These are phyloP conservation scores for Dendrostoma leiphaemia DNA, from an alignment of 2,329 filamentous ascomycete species.

Conservation along the genomic window DNA sequence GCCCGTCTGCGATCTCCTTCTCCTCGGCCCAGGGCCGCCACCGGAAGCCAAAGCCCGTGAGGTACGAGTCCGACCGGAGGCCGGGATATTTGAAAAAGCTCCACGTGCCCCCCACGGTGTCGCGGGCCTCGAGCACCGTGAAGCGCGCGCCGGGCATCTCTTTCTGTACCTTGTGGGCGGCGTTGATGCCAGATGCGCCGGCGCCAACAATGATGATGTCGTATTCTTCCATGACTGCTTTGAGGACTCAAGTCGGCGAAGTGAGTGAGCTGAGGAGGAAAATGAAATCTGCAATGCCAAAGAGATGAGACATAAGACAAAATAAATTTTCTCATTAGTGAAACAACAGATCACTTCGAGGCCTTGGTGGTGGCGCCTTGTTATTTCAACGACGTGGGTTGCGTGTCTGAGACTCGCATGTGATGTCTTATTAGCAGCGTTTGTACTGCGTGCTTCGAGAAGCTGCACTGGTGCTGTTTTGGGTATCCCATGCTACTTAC, in stretches of 20 bases:
- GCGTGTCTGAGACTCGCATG: too few species aligned
- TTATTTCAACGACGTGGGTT: not conserved
- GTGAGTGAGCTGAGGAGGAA: too few species aligned
- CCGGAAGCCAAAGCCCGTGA: slow-evolving; percentile 62
- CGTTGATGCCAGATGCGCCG: slow-evolving; percentile 72
- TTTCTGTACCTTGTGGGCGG: slow-evolving; percentile 64
- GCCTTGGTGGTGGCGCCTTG: too few species aligned
- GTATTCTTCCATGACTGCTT: slow-evolving; percentile 12
- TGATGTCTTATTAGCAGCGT: too few species aligned
- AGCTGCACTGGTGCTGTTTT: too few species aligned
- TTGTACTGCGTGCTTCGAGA: too few species aligned
- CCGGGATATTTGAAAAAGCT: slow-evolving; percentile 75
- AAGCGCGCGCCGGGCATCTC: slow-evolving; percentile 56
- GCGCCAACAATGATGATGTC: slow-evolving; percentile 69
- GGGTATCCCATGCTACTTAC: too few species aligned
- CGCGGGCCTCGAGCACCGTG: slow-evolving; percentile 65
- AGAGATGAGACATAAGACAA: too few species aligned
- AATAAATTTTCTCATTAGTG: too few species aligned
- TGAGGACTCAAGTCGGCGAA: not conserved
- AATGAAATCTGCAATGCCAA: not conserved
- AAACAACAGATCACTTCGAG: too few species aligned
- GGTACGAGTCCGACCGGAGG: slow-evolving; percentile 64
- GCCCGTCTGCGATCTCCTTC: slow-evolving; percentile 50
- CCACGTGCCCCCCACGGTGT: slow-evolving; percentile 73
- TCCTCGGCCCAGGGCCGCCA: slow-evolving; percentile 69